Evolutionary conservation across 257 asterid genomes (phyloP).

Genomic region (Gardenia jasminoides): DNA sequence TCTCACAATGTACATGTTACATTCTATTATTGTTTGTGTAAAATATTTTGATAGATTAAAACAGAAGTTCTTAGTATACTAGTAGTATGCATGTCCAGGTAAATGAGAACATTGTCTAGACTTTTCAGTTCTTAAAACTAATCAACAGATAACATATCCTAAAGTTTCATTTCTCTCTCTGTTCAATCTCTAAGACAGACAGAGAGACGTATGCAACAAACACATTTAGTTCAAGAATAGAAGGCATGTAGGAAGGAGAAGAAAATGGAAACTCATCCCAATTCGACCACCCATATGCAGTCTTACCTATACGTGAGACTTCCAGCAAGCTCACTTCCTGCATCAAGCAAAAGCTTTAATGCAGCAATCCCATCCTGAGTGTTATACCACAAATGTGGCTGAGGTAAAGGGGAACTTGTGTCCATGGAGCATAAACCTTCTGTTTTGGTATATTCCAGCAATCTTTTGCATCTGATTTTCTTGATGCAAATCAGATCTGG

Average conservation of each 20-base stretch:
- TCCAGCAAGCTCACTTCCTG: constrained; percentile 74
- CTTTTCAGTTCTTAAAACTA: background rate
- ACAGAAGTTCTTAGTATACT: background rate
- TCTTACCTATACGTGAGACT: constrained; percentile 78
- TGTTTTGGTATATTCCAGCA: constrained; percentile 28
- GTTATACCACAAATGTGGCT: constrained; percentile 85
- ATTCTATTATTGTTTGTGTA: background rate
- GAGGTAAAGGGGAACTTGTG: constrained; percentile 50
- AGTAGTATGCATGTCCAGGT: background rate
- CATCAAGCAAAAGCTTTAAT: constrained; percentile 75
- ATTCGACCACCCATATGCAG: background rate
- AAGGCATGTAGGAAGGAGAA: background rate
- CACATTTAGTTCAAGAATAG: background rate
- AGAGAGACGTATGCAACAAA: background rate
- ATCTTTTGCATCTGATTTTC: constrained; percentile 38
- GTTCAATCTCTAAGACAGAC: too few relatives aligned
- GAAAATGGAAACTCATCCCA: constrained; percentile 1
- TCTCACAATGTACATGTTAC: background rate
- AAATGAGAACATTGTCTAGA: background rate
- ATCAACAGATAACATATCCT: background rate
- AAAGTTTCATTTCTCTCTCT: background rate
- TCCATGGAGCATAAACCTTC: constrained; percentile 66
- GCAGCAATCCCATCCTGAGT: constrained; percentile 59
- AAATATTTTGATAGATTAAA: background rate
- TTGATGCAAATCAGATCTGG: constrained; percentile 26